Evolutionary conservation across 192 early-diverging fungal genomes (phyloP), one percentile per base, ranked within the genome.

Genomic region (Martensiomyces pterosporus): DNA sequence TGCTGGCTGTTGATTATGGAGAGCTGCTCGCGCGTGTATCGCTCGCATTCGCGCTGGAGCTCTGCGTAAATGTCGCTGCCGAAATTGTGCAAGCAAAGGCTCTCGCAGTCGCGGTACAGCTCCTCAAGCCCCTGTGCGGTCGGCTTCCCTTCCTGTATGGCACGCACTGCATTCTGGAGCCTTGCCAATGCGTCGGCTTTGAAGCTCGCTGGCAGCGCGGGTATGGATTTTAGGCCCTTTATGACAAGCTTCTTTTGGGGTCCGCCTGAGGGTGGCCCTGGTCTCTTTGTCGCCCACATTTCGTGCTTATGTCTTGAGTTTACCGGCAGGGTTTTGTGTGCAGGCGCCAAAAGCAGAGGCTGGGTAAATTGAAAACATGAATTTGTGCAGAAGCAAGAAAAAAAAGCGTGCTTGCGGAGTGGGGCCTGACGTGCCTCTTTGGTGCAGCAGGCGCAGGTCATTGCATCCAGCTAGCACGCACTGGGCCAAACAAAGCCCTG

Each of bases 71-170:
- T 45, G 9, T 68, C 60, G 38, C 78, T 78, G 9, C 76, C 80
- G 51, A 80, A 81, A 39, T 87, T 83, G 60, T 93, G 85, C 34
- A 82, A 66, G 49, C 88, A 90, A 14, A 93, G 73, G 29, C 87
- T 83, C 53, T 90, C 88, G 57, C 86, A 88, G 26, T 84, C 85
- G 42, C 82, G 82, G 67, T 93, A 93, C n/a, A 91, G 79, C 55
- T 86, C 86, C 39, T 93, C 91, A 10, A 90, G 69, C 21, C 85
- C 85, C 48, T 86, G 84, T 4, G 75, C 47, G 1, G 85, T 79
- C 8, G 81, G 79, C 46, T 70, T 54, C 38, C 70, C 75, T 24
- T 67, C 51, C 19, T 88, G 85, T 24, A 93, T 88, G n/a, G 85
- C 85, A 5, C 72, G 67, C 19, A 93, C 81, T 9, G 89, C 89